Base-by-base conservation (phyloP, 495 filamentous ascomycete genomes). In the Hypoxylon perforatum region DNA sequence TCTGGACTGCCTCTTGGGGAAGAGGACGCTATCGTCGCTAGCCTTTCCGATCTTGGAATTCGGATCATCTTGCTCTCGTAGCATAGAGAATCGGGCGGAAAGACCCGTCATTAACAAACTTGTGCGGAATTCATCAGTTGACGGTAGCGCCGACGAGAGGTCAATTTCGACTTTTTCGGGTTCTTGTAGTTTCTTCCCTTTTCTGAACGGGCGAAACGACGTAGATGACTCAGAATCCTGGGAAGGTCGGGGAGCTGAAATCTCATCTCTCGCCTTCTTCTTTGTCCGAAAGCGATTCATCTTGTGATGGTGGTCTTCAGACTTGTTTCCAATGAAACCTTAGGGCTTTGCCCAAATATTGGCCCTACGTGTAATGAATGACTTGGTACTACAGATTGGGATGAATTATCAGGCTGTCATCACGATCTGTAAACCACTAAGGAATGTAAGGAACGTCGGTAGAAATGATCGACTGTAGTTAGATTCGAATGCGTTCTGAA, bases 71-170 rank as follows among this genome's bases (percentile, higher is more conserved):
- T 97, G 94, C 75, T 97, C 93, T 69, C 92, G 80, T 15, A 99
- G 76, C 91, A 99, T 98, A 63, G 94, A 97, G 75, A 99, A 99
- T 2, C 95, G 87, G 15, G 95, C 92, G 0, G 94, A 97, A 3
- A 99, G 82, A 48, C 94, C 95, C 5, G 93, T 91, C 95, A 99
- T 97, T 21, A 99, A 77, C 45, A 98, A 76, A 80, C 96, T 98
- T 5, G 95, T 99, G n/a, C 95, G 90, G 69, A 99, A 98, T 76
- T 97, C 86, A 73, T 98, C 93, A 15, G 81, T 86, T 0, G 93
- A 84, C 2, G 95, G 95, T 4, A 99, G 80, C 4, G 87, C 94
- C 18, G 76, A 80, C 2, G 88, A 75, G 15, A 97, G 77, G 61
- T 98, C 90, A 39, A 97, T 67, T 28, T 92, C 81, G 14, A 81